A percentile compares a stretch with the other conserved stretches of the same genome.
Conservation (phyloP, 2,329 filamentous ascomycete genomes). For the Emmonsia crescens region DNA sequence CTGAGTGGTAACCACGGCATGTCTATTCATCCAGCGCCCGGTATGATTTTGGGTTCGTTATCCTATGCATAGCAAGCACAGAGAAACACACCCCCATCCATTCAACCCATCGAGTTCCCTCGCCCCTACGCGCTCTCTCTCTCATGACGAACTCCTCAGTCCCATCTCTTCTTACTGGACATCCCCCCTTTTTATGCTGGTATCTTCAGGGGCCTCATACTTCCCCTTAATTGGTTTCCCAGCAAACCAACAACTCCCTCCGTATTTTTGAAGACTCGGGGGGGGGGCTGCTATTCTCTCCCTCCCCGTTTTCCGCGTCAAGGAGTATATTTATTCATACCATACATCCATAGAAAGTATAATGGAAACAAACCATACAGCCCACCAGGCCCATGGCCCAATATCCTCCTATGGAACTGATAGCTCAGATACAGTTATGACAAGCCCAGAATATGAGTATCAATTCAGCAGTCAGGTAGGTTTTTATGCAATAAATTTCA, state of each 20-base stretch:
- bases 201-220: background rate
- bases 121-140: background rate
- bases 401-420: no score
- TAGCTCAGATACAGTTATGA: background rate
- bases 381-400: background rate
- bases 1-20: background rate
- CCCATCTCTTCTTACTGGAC: background rate
- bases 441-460: background rate
- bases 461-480: background rate
- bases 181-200: background rate
- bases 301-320: background rate
- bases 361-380: background rate
- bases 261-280: background rate
- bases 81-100: background rate
- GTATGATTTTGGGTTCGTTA: background rate
- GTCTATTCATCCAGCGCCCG: background rate
- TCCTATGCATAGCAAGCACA: background rate
- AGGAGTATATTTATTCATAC: background rate
- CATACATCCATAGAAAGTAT: background rate
- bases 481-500: background rate
- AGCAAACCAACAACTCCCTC: background rate
- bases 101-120: background rate
- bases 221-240: background rate
- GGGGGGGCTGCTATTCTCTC: background rate
- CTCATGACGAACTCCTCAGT: background rate